A percentile compares a stretch with the other conserved stretches of the same genome.
Evolutionary conservation across 202 grass and related monocot genomes (phyloP).

Genomic region (Digitaria exilis): DNA sequence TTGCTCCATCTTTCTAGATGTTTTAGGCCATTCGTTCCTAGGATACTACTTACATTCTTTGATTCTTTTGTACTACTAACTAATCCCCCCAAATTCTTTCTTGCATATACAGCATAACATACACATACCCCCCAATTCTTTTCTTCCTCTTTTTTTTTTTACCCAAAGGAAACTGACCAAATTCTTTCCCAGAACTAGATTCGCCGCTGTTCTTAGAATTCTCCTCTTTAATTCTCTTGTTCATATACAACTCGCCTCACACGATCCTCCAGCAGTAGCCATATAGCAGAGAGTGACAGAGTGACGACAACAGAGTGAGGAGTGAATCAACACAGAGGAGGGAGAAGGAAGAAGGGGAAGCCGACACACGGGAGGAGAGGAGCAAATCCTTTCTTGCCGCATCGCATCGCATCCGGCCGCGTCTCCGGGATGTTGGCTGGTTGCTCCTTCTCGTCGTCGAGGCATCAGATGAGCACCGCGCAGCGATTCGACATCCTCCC

Average conservation of each 20-base stretch:
- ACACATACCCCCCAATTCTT: slow-evolving; percentile 47
- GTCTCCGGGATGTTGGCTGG: slow-evolving; percentile 98
- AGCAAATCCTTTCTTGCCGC: slow-evolving; percentile 21
- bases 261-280: slow-evolving; percentile 34
- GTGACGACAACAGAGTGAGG: slow-evolving; percentile 15
- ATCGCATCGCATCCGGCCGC: slow-evolving; percentile 31
- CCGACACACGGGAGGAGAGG: neutral
- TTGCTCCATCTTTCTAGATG: slow-evolving; percentile 42
- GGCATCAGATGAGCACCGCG: slow-evolving; percentile 90
- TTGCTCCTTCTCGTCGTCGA: slow-evolving; percentile 80
- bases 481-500: slow-evolving; percentile 78
- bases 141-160: slow-evolving; percentile 29
- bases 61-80: slow-evolving; percentile 95
- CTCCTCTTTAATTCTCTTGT: slow-evolving; percentile 38
- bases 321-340: neutral
- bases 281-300: slow-evolving; percentile 27
- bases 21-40: slow-evolving; percentile 44
- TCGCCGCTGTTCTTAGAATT: slow-evolving; percentile 33
- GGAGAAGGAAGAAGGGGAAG: neutral
- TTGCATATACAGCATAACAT: slow-evolving; percentile 67
- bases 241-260: slow-evolving; percentile 26
- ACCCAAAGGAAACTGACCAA: slow-evolving; percentile 48
- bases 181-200: slow-evolving; percentile 43
- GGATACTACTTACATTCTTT: slow-evolving; percentile 89
- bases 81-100: slow-evolving; percentile 49